phyloP scores from a whole-genome alignment of 345 rosid genomes.

The Acer saccharum region DNA sequence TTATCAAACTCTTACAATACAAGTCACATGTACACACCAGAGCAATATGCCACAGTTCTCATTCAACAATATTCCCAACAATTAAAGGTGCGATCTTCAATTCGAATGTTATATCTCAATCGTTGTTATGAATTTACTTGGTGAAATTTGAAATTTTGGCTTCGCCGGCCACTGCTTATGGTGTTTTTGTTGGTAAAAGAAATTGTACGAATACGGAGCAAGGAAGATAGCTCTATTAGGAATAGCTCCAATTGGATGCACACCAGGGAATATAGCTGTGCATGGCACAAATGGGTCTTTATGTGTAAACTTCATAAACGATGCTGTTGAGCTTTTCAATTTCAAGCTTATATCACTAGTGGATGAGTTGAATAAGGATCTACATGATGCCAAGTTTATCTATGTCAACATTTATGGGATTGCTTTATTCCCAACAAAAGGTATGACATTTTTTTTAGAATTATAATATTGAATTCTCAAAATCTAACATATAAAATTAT shows the following conservation, averaged over 20 bases:
- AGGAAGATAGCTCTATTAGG: constrained; percentile 40
- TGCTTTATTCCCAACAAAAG: background rate
- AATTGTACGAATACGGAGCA: constrained; percentile 34
- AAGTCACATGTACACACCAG: constrained; percentile 14
- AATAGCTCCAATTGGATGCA: constrained; percentile 34
- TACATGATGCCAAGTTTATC: constrained; percentile 31
- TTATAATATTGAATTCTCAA: no score
- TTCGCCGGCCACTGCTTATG: no score
- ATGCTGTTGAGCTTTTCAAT: constrained; percentile 25
- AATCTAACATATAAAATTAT: no score
- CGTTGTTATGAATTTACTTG: no score
- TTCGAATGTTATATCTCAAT: background rate
- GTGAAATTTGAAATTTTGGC: no score
- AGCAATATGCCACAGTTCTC: constrained; percentile 27
- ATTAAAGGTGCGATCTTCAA: constrained; percentile 20
- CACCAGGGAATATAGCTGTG: constrained; percentile 15
- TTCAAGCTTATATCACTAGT: constrained; percentile 23
- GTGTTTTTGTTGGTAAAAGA: constrained; percentile 11
- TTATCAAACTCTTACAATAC: constrained; percentile 23
- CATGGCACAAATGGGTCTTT: constrained; percentile 25
- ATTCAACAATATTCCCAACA: constrained; percentile 26
- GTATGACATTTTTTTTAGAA: background rate
- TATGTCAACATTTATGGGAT: constrained; percentile 19
- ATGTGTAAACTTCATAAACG: constrained; percentile 27
- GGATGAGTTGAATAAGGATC: constrained; percentile 21